Evolutionary conservation across 805 yeast species (phyloP).

Genomic region (Ogataea ganodermae): DNA sequence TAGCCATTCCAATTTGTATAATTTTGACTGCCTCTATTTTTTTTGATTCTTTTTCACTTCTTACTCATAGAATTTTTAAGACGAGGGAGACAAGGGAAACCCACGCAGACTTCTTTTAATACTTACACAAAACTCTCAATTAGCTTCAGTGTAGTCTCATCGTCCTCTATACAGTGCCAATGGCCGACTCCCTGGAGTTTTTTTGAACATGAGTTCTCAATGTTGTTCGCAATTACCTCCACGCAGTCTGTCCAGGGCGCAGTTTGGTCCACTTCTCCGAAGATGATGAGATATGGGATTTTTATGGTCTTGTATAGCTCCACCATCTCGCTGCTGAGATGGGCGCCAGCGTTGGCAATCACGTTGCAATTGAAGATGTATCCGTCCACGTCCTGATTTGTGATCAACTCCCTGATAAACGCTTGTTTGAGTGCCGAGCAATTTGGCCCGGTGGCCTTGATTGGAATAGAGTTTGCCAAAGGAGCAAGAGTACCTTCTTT

Average conservation of each 20-base stretch:
- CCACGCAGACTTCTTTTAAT: not conserved
- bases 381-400: conserved; percentile 11
- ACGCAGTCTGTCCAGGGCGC: conserved; percentile 16
- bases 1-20: too few relatives aligned
- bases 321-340: conserved; percentile 6
- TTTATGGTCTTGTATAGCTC: conserved; percentile 9
- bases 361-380: conserved; percentile 18
- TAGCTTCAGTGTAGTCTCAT: conserved; percentile 7
- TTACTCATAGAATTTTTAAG: not conserved
- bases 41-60: too few relatives aligned
- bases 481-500: conserved; percentile 2
- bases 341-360: conserved; percentile 12
- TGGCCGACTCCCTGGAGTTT: conserved; percentile 18
- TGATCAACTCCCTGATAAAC: conserved; percentile 15
- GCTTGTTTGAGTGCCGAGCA: conserved; percentile 14
- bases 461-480: conserved; percentile 15
- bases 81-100: too few relatives aligned
- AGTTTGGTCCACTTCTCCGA: conserved; percentile 16
- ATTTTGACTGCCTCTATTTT: too few relatives aligned
- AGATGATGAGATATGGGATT: conserved; percentile 13
- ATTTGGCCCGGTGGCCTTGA: conserved; percentile 16
- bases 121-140: conserved; percentile 12
- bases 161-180: conserved; percentile 21
- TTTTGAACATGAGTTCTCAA: not conserved
- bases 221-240: conserved; percentile 10